phyloP scores from a whole-genome alignment of 2,329 filamentous ascomycete genomes.

The Pseudogymnoascus sp. region DNA sequence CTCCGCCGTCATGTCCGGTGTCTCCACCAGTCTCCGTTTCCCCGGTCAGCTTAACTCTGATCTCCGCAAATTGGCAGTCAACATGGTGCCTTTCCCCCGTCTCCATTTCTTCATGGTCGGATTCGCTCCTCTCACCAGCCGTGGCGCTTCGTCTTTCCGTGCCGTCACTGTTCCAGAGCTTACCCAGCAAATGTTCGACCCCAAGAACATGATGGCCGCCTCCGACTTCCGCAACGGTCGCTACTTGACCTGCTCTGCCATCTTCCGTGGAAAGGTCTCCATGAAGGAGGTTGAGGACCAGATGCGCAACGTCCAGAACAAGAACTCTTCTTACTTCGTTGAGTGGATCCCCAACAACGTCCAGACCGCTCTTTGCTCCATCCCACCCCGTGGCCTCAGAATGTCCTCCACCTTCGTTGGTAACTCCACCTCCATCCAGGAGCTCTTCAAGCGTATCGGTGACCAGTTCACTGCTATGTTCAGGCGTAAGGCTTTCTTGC shows the following conservation, averaged over 20 bases:
- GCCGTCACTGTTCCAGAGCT: constrained; percentile 95
- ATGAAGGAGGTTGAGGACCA: constrained; percentile 99
- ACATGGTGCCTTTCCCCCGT: constrained; percentile 99
- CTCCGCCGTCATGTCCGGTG: constrained; percentile 98
- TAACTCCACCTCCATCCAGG: constrained; percentile 99
- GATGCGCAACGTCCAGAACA: constrained; percentile 99
- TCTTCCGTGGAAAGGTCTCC: constrained; percentile 99
- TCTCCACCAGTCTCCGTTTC: constrained; percentile 98
- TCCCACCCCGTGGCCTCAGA: constrained; percentile 93
- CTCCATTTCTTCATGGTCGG: constrained; percentile 99
- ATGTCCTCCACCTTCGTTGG: constrained; percentile 99
- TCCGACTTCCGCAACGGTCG: constrained; percentile 99
- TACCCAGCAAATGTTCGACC: constrained; percentile 99
- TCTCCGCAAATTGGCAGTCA: constrained; percentile 97
- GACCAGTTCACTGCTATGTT: constrained; percentile 99
- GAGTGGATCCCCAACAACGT: constrained; percentile 99
- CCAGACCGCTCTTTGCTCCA: constrained; percentile 97
- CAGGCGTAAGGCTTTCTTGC: constrained; percentile 99
- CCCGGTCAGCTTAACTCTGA: constrained; percentile 99
- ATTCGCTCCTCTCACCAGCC: constrained; percentile 95
- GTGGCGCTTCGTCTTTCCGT: constrained; percentile 88
- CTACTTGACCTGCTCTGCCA: constrained; percentile 98
- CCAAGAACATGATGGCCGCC: constrained; percentile 99
- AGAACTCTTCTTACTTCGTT: constrained; percentile 99
- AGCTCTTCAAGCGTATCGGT: constrained; percentile 99